phyloP scores from a whole-genome alignment of 345 rosid species.

The Camelina sativa region DNA sequence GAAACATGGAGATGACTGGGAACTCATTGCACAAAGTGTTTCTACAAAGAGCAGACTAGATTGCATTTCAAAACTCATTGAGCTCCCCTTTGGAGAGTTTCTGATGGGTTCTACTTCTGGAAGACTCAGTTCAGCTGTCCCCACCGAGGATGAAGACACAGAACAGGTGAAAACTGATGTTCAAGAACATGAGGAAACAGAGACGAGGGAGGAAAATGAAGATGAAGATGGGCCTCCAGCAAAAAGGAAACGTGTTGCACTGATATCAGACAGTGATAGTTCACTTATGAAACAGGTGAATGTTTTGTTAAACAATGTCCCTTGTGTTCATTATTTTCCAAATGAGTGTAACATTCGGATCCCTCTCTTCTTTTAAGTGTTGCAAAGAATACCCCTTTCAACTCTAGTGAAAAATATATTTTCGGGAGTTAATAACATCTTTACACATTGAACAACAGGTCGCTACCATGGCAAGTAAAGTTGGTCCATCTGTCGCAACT shows the following conservation, averaged over 20 bases:
- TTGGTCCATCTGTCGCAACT: conserved; percentile 64
- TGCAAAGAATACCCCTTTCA: conserved; percentile 9
- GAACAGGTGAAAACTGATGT: conserved; percentile 45
- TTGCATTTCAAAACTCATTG: conserved; percentile 84
- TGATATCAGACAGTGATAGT: conserved; percentile 52
- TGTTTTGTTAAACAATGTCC: not conserved
- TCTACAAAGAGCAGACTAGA: conserved; percentile 73
- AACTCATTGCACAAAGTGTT: conserved; percentile 79
- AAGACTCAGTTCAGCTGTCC: conserved; percentile 43
- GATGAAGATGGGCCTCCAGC: conserved; percentile 55
- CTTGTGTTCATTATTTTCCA: conserved; percentile 13
- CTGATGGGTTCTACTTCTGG: conserved; percentile 53
- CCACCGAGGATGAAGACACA: conserved; percentile 39
- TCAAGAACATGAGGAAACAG: conserved; percentile 41
- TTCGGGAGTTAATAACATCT: conserved; percentile 11
- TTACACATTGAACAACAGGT: conserved; percentile 49
- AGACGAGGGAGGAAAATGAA: conserved; percentile 49
- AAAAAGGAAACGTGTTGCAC: conserved; percentile 55
- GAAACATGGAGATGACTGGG: conserved; percentile 93
- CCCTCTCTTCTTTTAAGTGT: not conserved
- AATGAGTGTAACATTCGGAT: not conserved
- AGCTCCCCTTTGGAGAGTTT: conserved; percentile 86
- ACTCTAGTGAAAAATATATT: not conserved
- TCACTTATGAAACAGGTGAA: conserved; percentile 86
- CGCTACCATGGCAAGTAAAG: conserved; percentile 66